Base-by-base conservation (phyloP, 495 filamentous ascomycete genomes). In the Beverwykella pulmonaria region DNA sequence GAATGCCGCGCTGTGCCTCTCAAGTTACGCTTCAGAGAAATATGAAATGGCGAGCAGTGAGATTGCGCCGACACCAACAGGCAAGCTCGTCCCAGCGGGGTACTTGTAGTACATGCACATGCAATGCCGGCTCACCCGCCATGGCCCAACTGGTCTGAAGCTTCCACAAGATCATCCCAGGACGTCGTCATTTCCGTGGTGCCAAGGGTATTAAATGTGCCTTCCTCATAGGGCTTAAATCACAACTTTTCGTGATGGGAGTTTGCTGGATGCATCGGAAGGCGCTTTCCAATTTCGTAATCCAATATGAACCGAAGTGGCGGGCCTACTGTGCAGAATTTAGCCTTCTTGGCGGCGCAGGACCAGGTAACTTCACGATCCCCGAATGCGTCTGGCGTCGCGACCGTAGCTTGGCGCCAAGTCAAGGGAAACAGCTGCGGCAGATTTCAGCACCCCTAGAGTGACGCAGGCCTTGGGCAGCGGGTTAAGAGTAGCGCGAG, bases 201-300 rank as follows among this genome's bases (percentile, higher is more conserved):
- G 49, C 12, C 49, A 53, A 53, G 25, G 49, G 8, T 8, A 27
- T 27, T 22, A 8, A 25, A 53, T 8, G 2, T 4, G 19, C 49
- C 49, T 53, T 53, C 49, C 49, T 53, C 49, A 53, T 53, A 20
- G 25, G 25, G 49, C 49, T 53, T 53, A 25, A 53, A 5, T 6
- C 12, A 3, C 10, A 7, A 2, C 20, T 23, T 15, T 22, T n/a
- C 10, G 17, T 7, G 14, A 12, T 25, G 3, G 49, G 25, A 25
- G 4, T 22, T 17, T 53, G 20, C 9, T 8, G 6, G 44, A 17
- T 17, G 5, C 6, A 47, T 22, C 44, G 15, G 44, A 53, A 53
- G 8, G 14, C 2, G 49, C 12, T 53, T 23, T 53, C 20, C 7
- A 15, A 12, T 3, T 12, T 29, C 49, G 49, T 9, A 53, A 23